These are phyloP conservation scores for Echria macrotheca DNA, from an alignment of 495 filamentous ascomycete species.

Conservation along the genomic window DNA sequence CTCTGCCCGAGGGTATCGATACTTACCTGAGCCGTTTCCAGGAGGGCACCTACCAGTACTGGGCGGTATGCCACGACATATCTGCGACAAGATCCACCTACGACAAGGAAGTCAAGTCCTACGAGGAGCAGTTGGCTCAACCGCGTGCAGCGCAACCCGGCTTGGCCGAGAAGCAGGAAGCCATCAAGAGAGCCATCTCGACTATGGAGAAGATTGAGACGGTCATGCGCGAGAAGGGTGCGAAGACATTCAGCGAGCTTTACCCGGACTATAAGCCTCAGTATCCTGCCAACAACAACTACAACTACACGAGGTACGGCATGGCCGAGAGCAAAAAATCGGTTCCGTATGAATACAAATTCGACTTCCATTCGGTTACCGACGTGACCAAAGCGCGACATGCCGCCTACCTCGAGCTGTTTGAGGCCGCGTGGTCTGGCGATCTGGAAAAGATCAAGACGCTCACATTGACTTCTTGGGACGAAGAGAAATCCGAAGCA, in stretches of 20 bases:
- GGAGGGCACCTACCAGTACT: slow-evolving; percentile 50
- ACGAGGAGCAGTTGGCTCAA: slow-evolving; percentile 29
- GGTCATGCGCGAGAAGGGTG: slow-evolving; percentile 48
- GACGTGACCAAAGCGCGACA: slow-evolving; percentile 48
- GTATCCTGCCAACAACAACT: slow-evolving; percentile 2
- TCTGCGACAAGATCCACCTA: slow-evolving; percentile 6
- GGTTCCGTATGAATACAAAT: slow-evolving; percentile 39
- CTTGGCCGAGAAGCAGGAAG: slow-evolving; percentile 45
- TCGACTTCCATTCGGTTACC: slow-evolving; percentile 40
- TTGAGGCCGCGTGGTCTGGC: slow-evolving; percentile 65
- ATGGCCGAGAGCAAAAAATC: background rate
- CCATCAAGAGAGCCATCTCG: slow-evolving; percentile 40
- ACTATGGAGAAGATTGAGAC: slow-evolving; percentile 51
- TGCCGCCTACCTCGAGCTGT: slow-evolving; percentile 54
- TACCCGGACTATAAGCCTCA: slow-evolving; percentile 42
- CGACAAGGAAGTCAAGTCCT: slow-evolving; percentile 18
- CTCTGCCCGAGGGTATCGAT: slow-evolving; percentile 23
- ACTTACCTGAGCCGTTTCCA: slow-evolving; percentile 40
- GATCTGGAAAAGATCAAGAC: slow-evolving; percentile 54
- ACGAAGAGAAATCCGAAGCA: slow-evolving; percentile 38
- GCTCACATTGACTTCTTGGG: slow-evolving; percentile 42
- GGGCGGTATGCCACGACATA: slow-evolving; percentile 37
- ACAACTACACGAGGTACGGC: background rate
- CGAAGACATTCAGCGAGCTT: slow-evolving; percentile 60
- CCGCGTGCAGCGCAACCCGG: slow-evolving; percentile 25